A percentile compares a stretch with the other conserved stretches of the same genome.
Conservation (phyloP, 78 protist species). For the Monosiga brevicollis region DNA sequence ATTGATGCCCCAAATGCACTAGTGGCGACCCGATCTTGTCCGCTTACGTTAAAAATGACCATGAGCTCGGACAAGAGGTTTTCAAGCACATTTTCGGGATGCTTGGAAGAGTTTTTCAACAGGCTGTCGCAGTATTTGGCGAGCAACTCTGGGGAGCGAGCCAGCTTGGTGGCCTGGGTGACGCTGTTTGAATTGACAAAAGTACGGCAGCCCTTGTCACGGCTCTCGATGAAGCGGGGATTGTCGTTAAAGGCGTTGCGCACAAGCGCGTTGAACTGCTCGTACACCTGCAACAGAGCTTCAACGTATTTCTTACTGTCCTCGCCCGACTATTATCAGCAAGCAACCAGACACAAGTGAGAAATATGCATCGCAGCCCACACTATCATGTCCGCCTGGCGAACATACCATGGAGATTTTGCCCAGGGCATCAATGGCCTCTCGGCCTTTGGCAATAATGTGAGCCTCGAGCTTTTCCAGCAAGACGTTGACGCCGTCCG, state of each 20-base stretch:
- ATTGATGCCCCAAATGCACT: not conserved
- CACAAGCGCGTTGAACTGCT: constrained; percentile 30
- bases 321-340: not conserved
- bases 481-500: constrained; percentile 53
- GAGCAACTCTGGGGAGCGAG: constrained; percentile 54
- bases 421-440: not conserved
- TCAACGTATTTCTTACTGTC: constrained; percentile 41
- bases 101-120: constrained; percentile 39
- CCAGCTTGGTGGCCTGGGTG: constrained; percentile 21
- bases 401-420: not conserved
- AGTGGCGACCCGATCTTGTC: not conserved
- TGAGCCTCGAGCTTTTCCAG: constrained; percentile 41
- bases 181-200: constrained; percentile 42
- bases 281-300: constrained; percentile 51
- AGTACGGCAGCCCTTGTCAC: constrained; percentile 64
- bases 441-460: not conserved
- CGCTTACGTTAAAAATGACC: not conserved
- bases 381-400: not conserved
- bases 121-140: constrained; percentile 65
- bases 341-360: not conserved
- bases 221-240: constrained; percentile 41
- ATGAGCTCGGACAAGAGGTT: not conserved
- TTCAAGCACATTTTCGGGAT: constrained; percentile 54
- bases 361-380: not conserved
- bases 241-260: constrained; percentile 47